These are phyloP conservation scores for Gorgonomyces haynaldii DNA, from an alignment of 192 early-diverging fungal species.

Conservation along the genomic window DNA sequence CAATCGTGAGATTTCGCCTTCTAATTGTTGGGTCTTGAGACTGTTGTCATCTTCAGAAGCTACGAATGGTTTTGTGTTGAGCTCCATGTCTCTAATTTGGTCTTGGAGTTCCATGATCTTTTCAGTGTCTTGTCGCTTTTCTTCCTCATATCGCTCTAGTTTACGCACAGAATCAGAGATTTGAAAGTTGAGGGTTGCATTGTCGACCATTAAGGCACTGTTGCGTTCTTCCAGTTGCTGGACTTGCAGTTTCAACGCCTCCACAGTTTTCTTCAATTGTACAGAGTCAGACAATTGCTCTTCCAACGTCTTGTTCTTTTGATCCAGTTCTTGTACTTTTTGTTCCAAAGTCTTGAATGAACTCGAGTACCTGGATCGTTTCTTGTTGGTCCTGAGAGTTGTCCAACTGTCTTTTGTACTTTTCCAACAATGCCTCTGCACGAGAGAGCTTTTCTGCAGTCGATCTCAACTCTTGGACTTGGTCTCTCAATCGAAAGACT, in stretches of 20 bases:
- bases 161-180: slow-evolving; percentile 47
- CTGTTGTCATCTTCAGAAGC: slow-evolving; percentile 1
- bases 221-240: slow-evolving; percentile 61
- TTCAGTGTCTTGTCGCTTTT: slow-evolving; percentile 58
- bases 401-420: slow-evolving; percentile 92
- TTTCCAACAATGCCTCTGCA: slow-evolving; percentile 87
- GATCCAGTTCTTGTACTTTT: neutral
- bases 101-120: slow-evolving; percentile 70
- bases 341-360: neutral
- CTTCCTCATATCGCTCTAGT: slow-evolving; percentile 49
- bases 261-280: slow-evolving; percentile 69
- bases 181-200: slow-evolving; percentile 61
- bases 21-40: slow-evolving; percentile 44
- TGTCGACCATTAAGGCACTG: slow-evolving; percentile 52
- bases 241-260: slow-evolving; percentile 78
- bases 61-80: slow-evolving; percentile 27
- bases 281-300: slow-evolving; percentile 78
- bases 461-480: slow-evolving; percentile 84
- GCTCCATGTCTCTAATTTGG: slow-evolving; percentile 66
- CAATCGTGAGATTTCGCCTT: slow-evolving; percentile 42
- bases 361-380: neutral
- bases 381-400: slow-evolving; percentile 54
- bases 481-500: slow-evolving; percentile 62
- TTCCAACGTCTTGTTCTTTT: slow-evolving; percentile 56
- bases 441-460: slow-evolving; percentile 85